A percentile compares a stretch with the other conserved stretches of the same genome.
These are phyloP conservation scores for Saccharomycopsis malanga DNA, from an alignment of 805 yeast species.

Conservation along the genomic window DNA sequence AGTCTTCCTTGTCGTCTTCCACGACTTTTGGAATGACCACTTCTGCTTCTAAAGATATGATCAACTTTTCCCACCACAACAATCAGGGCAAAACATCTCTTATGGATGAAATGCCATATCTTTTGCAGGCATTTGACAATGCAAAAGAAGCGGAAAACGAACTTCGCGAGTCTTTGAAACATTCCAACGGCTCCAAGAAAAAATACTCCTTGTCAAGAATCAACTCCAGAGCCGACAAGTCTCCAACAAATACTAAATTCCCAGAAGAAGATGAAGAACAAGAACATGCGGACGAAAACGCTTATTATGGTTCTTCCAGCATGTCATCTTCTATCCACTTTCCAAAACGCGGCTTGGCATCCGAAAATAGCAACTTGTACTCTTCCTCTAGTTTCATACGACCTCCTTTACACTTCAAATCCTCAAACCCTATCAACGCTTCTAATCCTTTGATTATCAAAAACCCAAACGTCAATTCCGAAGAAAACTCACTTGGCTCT, in stretches of 20 bases:
- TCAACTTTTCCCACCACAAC: slow-evolving; percentile 15
- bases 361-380: background rate
- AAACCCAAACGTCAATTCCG: background rate
- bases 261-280: background rate
- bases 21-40: slow-evolving; percentile 1
- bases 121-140: slow-evolving; percentile 60
- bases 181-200: background rate
- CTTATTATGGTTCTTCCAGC: background rate
- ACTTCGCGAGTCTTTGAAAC: slow-evolving; percentile 22
- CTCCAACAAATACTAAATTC: background rate
- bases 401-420: background rate
- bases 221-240: background rate
- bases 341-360: background rate
- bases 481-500: background rate
- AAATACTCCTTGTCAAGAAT: background rate
- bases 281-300: background rate
- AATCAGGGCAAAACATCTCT: slow-evolving; percentile 42
- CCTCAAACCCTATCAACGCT: background rate
- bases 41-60: slow-evolving; percentile 27
- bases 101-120: slow-evolving; percentile 56
- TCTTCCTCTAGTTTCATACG: background rate
- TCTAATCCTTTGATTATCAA: slow-evolving; percentile 9
- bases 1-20: slow-evolving; percentile 3
- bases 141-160: slow-evolving; percentile 55
- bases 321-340: background rate